Base-by-base conservation (phyloP, 179 eudicot species). In the Camellia oleifera region DNA sequence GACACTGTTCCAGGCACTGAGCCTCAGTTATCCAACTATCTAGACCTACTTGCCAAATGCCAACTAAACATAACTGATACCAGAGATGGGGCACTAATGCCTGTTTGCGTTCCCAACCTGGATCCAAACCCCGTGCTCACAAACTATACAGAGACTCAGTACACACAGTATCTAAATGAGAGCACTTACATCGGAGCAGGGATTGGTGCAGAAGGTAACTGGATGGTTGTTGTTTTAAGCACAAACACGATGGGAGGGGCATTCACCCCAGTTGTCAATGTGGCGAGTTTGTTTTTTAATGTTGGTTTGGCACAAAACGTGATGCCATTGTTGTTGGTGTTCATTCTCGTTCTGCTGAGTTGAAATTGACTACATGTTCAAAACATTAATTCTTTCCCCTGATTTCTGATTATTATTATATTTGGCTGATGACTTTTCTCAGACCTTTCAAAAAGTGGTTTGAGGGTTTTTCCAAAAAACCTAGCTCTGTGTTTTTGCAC, bases 21-120 rank as follows among this genome's bases (percentile, higher is more conserved):
- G 80, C 82, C 84, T 63, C 87, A 87, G 54, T 73, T 91, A 50
- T 45, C 90, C 14, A 88, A 87, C 87, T 91, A 85, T 80, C 92
- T 90, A 3, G 87, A 87, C 61, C 81, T 87, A 48, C 74, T 91
- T 18, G 62, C 88, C 13, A 82, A 88, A 53, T 91, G 94, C 84
- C 84, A 85, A 66, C 85, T 91, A 14, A 87, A 91, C 81, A 73
- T 87, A 56, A 87, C 83, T 15, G 81, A 85, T 83, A 90, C 94
- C 4, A 84, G 79, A 82, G 93, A 90, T 45, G 90, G 89, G 17
- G 26, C 53, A 64, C 67, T 90, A 74, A 84, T 91, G 90, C 94
- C 94, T 1, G 92, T 84, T n/a, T 91, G 94, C 42, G 89, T 91
- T 62, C 94, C 94, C 11, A 82, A 82, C 65, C 82, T 91, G 81